Percentiles rank a stretch among this genome's conserved stretches.
phyloP scores from a whole-genome alignment of 176 grass and related monocot species.

The Carex cristatella region DNA sequence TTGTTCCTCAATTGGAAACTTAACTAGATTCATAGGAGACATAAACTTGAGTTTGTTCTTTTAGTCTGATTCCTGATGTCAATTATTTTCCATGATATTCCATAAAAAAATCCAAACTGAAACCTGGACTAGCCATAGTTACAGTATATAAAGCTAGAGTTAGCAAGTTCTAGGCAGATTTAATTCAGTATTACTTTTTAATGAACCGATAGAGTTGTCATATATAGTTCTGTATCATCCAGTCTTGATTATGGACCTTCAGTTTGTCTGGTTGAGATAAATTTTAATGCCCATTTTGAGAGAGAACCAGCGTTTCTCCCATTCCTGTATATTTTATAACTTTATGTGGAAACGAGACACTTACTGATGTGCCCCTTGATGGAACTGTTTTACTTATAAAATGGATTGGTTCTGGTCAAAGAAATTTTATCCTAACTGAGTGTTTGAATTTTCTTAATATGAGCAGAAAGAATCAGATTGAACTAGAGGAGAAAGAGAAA shows the following conservation, averaged over 20 bases:
- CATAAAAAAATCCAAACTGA: not conserved
- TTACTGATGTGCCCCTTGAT: not conserved
- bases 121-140: not conserved
- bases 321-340: not conserved
- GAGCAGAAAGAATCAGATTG: slow-evolving; percentile 46
- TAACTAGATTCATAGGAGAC: not conserved
- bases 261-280: not conserved
- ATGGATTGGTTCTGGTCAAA: not conserved
- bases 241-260: not conserved
- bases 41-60: not conserved
- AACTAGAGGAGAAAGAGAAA: slow-evolving; percentile 55
- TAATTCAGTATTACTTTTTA: too few species aligned
- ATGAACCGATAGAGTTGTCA: not conserved
- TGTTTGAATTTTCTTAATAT: not conserved
- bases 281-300: not conserved
- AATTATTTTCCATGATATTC: not conserved
- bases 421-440: not conserved
- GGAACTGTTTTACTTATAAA: not conserved
- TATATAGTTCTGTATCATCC: not conserved
- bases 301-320: not conserved
- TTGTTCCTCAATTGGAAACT: not conserved
- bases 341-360: not conserved
- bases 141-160: not conserved
- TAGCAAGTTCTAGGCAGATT: too few species aligned
- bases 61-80: not conserved